Conservation (phyloP, 352 stramenopile genomes). For the Phytophthora multivora region DNA sequence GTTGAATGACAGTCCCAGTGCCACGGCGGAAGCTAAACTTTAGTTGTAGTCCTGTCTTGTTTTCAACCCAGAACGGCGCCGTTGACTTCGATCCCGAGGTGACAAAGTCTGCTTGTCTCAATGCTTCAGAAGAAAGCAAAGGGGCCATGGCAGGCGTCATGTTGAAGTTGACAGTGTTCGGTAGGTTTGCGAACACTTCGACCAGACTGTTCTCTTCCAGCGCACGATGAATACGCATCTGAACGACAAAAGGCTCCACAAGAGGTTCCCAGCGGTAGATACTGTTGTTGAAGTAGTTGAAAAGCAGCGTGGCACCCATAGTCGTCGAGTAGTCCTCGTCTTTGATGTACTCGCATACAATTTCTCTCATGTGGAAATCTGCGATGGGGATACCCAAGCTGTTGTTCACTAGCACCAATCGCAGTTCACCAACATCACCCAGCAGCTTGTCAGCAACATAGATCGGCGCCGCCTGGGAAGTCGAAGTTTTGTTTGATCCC, state of each 20-base stretch:
- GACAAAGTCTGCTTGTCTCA: conserved; percentile 87
- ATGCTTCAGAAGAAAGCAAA: conserved; percentile 75
- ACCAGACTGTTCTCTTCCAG: conserved; percentile 75
- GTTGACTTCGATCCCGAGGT: conserved; percentile 87
- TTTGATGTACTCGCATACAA: conserved; percentile 89
- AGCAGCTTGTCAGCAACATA: conserved; percentile 83
- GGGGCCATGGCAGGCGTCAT: conserved; percentile 88
- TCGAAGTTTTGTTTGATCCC: conserved; percentile 3
- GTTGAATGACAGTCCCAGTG: conserved; percentile 79
- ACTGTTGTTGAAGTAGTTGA: conserved; percentile 93
- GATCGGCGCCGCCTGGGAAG: conserved; percentile 9
- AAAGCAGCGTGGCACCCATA: conserved; percentile 74
- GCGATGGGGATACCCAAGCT: conserved; percentile 86
- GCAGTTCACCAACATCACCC: conserved; percentile 82
- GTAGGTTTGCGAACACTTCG: conserved; percentile 83
- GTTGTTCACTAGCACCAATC: conserved; percentile 89
- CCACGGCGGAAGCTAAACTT: conserved; percentile 90
- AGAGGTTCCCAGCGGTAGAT: conserved; percentile 91
- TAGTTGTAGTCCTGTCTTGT: conserved; percentile 80
- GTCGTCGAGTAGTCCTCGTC: conserved; percentile 85
- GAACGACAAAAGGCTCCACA: conserved; percentile 81
- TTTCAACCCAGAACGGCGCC: conserved; percentile 90
- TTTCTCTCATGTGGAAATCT: conserved; percentile 87
- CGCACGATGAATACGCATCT: conserved; percentile 73
- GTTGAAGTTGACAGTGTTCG: conserved; percentile 89